phyloP scores from a whole-genome alignment of 495 filamentous ascomycete species.

The Cercophora newfieldiana region DNA sequence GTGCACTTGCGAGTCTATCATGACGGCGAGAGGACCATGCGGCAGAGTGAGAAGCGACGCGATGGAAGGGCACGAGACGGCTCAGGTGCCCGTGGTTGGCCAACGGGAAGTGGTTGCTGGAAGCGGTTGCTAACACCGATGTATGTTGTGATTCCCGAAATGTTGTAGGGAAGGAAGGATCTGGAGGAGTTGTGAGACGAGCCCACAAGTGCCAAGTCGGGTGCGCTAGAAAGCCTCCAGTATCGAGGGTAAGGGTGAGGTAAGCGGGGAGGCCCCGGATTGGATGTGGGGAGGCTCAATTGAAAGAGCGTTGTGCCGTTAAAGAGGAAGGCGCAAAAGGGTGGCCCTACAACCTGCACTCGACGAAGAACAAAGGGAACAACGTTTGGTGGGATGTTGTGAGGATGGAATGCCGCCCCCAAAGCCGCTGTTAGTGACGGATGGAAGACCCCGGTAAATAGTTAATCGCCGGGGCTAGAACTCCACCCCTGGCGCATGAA shows the following conservation, averaged over 20 bases:
- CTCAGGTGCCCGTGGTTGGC: not conserved
- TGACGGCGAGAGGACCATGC: slow-evolving; percentile 4
- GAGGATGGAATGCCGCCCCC: not conserved
- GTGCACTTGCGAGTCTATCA: slow-evolving; percentile 3
- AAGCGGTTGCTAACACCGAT: not conserved
- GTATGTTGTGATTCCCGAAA: not conserved
- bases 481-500: not conserved
- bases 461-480: not conserved
- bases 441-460: not conserved
- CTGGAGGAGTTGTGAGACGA: not conserved
- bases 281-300: not conserved
- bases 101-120: not conserved
- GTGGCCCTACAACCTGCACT: not conserved
- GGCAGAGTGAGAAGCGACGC: not conserved
- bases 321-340: not conserved
- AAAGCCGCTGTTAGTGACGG: not conserved
- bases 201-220: not conserved
- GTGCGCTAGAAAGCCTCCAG: not conserved
- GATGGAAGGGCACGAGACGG: not conserved
- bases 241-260: not conserved
- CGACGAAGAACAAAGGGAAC: not conserved
- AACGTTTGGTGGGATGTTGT: not conserved
- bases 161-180: not conserved
- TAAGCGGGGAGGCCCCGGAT: not conserved
- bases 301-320: not conserved